These are phyloP conservation scores for Moricandia moricandioides DNA, from an alignment of 345 rosid species.

Conservation along the genomic window DNA sequence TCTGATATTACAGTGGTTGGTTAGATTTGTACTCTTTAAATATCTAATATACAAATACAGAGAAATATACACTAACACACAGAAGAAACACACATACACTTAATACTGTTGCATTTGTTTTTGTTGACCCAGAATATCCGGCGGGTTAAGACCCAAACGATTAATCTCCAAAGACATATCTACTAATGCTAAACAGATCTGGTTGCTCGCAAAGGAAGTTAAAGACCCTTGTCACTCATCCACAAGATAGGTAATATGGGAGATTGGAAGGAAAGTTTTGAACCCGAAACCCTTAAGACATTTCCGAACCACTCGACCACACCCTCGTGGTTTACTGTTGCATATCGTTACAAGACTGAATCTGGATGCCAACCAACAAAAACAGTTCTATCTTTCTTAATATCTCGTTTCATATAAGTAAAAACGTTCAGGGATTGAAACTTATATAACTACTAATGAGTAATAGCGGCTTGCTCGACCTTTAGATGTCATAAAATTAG, in stretches of 20 bases:
- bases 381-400: background rate
- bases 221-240: no score
- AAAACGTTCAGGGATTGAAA: background rate
- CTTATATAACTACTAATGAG: background rate
- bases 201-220: no score
- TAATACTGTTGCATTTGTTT: background rate
- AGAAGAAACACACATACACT: background rate
- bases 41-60: background rate
- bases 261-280: no score
- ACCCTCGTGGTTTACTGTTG: no score
- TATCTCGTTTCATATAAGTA: background rate
- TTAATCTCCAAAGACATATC: no score
- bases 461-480: background rate
- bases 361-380: background rate
- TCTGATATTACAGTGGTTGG: constrained; percentile 30
- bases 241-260: no score
- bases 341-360: background rate
- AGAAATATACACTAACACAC: background rate
- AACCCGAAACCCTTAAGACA: no score
- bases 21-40: constrained; percentile 38
- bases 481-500: background rate
- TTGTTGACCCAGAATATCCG: no score
- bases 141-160: no score
- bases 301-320: no score
- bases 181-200: no score